phyloP scores from a whole-genome alignment of 495 filamentous ascomycete genomes.

The Podospora tetraspora region DNA sequence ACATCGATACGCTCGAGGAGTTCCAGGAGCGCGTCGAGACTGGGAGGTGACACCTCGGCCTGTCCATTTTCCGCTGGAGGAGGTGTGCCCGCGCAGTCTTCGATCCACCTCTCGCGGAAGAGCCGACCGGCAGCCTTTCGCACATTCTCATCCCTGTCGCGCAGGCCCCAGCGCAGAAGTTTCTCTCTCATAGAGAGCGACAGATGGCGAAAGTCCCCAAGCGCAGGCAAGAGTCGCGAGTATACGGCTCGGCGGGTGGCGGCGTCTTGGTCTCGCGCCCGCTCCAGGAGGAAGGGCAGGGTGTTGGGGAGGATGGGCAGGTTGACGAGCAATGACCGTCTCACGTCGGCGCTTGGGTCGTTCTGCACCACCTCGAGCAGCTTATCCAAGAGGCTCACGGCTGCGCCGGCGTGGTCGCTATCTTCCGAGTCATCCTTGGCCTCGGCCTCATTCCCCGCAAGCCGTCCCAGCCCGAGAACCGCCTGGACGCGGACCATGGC shows the following conservation, averaged over 20 bases:
- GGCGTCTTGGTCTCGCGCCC: constrained; percentile 82
- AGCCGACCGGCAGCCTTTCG: constrained; percentile 83
- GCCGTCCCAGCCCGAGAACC: constrained; percentile 77
- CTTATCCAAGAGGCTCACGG: constrained; percentile 63
- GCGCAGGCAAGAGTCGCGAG: constrained; percentile 75
- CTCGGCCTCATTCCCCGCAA: constrained; percentile 76
- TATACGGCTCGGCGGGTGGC: constrained; percentile 81
- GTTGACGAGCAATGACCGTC: constrained; percentile 82
- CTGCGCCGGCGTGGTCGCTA: constrained; percentile 51
- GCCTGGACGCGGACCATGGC: constrained; percentile 86
- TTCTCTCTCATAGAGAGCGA: constrained; percentile 96
- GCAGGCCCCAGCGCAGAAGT: constrained; percentile 87
- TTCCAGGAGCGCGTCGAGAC: constrained; percentile 72
- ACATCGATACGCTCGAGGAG: constrained; percentile 92
- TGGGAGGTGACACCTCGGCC: constrained; percentile 54
- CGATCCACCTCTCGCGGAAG: constrained; percentile 93
- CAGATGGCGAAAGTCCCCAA: constrained; percentile 94
- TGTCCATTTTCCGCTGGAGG: constrained; percentile 43
- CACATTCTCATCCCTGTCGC: constrained; percentile 92
- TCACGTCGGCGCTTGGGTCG: constrained; percentile 88
- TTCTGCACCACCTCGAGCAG: constrained; percentile 91
- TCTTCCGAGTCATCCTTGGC: constrained; percentile 66
- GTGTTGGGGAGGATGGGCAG: constrained; percentile 73
- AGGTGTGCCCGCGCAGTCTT: constrained; percentile 73
- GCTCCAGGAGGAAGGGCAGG: constrained; percentile 86